A percentile compares a stretch with the other conserved stretches of the same genome.
phyloP scores from a whole-genome alignment of 208 protist species.

The Plasmodiophora brassicae region DNA sequence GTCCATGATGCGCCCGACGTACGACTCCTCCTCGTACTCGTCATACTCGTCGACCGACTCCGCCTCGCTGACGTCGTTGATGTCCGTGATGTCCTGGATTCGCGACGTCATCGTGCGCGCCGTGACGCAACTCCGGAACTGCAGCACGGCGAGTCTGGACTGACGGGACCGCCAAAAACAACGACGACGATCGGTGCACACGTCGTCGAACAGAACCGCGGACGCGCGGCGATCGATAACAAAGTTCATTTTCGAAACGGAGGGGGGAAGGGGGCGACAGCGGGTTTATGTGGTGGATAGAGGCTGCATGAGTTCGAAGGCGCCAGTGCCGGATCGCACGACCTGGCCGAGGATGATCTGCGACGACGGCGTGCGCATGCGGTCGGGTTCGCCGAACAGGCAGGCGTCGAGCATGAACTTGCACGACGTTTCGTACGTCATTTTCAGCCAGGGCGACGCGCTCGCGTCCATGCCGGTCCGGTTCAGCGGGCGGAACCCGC shows the following conservation, averaged over 20 bases:
- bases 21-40: not conserved
- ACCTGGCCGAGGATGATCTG: slow-evolving; percentile 54
- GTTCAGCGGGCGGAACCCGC: slow-evolving; percentile 52
- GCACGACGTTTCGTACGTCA: slow-evolving; percentile 63
- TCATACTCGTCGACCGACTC: not conserved
- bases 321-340: slow-evolving; percentile 36
- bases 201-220: no score
- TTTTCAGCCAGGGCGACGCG: slow-evolving; percentile 57
- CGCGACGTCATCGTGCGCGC: no score
- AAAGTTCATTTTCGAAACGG: no score
- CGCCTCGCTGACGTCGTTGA: not conserved
- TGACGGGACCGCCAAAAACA: no score
- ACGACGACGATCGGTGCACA: no score
- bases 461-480: slow-evolving; percentile 50
- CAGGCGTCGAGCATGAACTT: slow-evolving; percentile 53
- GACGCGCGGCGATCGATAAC: no score
- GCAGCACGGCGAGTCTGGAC: no score
- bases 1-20: not conserved
- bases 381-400: slow-evolving; percentile 46
- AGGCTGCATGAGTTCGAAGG: slow-evolving; percentile 41
- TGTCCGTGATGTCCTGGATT: no score
- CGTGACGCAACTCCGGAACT: no score
- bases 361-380: slow-evolving; percentile 49
- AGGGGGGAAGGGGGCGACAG: no score
- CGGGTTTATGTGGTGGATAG: no score